Base-by-base conservation (phyloP, 2,329 filamentous ascomycete genomes). In the Exophiala bonariae region DNA sequence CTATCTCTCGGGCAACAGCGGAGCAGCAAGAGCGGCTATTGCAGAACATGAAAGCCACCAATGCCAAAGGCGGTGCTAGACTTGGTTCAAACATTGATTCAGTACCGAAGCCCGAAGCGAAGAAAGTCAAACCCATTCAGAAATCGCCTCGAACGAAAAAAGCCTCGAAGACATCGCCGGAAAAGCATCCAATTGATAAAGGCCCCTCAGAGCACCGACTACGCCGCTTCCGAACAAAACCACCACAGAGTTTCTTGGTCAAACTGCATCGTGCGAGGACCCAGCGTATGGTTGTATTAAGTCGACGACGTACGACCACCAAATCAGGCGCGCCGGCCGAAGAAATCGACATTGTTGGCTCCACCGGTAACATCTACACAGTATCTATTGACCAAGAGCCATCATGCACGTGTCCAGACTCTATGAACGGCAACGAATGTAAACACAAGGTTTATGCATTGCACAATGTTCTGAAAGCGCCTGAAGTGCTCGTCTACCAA, bases 281-380 rank as follows among this genome's bases (percentile, higher is more conserved):
- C 4, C 77, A 81, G 54, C 69, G 56, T 17, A 79, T 85, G 71
- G 81, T 78, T 45, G 73, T 83, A 6, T 68, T 84, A 17, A 72
- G 74, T 33, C 73, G 81, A 34, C 68, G 62, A 41, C 66, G 75
- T 8, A 60, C 62, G 30, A 71, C 69, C 4, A 72, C 69, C 4
- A 50, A 55, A 10, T 67, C 72, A 2, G 65, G 73, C 7, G 63
- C 62, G 2, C 77, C 73, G 0, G 65, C 68, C 45, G 78, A 84
- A 58, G 69, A 63, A 2, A 73, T 83, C 43, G 66, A 76, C 17
- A 74, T 85, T 40, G 79, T 80, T 23, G 82, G 82, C 14, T 73
- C 75, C 4, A 83, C 79, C 0, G 81, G 81, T 13, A 84, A 84
- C 55, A 65, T 85, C 14, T 85, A 86, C 63, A 76, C 69, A 3